phyloP scores from a whole-genome alignment of 345 rosid genomes.

The Arabidopsis thaliana region TAIR10.1 NC_003070.9:27427501-27428000 shows the following conservation, averaged over 20 bases:
- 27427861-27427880: not conserved
- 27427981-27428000: not conserved
- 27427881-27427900: not conserved
- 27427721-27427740: not conserved
- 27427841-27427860: slow-evolving; percentile 1
- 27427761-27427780: not conserved
- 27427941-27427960: not conserved
- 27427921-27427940: slow-evolving; percentile 7
- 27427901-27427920: not conserved
- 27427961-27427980: not conserved
- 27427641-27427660: not conserved
- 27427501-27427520: not conserved
- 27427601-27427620: not conserved
- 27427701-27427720: not conserved
- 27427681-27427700: not conserved
- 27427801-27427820: not conserved
- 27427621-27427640: not conserved
- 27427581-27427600: not conserved
- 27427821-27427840: slow-evolving; percentile 19
- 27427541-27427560: not conserved
- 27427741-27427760: not conserved
- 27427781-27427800: not conserved
- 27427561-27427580: not conserved
- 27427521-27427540: not conserved
- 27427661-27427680: not conserved